phyloP scores from a whole-genome alignment of 257 asterid species.

The Verbascum thapsus region DNA sequence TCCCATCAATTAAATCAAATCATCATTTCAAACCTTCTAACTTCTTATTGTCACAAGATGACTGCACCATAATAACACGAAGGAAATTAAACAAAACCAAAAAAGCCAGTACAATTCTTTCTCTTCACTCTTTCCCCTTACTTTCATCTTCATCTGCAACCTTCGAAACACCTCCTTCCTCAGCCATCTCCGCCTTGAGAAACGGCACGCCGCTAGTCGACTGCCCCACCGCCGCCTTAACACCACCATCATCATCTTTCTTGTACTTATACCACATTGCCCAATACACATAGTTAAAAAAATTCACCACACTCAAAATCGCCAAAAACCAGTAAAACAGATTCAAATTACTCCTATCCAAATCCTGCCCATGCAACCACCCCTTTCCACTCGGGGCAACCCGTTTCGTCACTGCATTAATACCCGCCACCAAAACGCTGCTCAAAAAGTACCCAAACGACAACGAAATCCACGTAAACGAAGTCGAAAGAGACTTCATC shows the following conservation, averaged over 20 bases:
- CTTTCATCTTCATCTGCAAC: too few relatives aligned
- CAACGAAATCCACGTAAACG: slow-evolving; percentile 62
- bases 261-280: slow-evolving; percentile 75
- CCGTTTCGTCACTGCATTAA: slow-evolving; percentile 49
- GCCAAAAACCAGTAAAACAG: slow-evolving; percentile 84
- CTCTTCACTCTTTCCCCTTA: slow-evolving; percentile 33
- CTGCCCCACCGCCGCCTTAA: neutral
- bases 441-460: slow-evolving; percentile 80
- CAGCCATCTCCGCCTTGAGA: slow-evolving; percentile 27
- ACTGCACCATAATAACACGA: too few relatives aligned
- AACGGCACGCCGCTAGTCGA: slow-evolving; percentile 31
- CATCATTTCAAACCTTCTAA: too few relatives aligned
- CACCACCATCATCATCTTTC: slow-evolving; percentile 30
- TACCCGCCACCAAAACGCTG: slow-evolving; percentile 56
- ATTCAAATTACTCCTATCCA: slow-evolving; percentile 59
- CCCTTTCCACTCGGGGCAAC: slow-evolving; percentile 51
- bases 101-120: slow-evolving; percentile 31
- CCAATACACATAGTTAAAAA: slow-evolving; percentile 68
- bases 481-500: slow-evolving; percentile 80
- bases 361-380: slow-evolving; percentile 62
- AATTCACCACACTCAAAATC: slow-evolving; percentile 59
- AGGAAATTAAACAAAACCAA: too few relatives aligned
- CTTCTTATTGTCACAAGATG: too few relatives aligned
- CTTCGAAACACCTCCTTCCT: slow-evolving; percentile 24
- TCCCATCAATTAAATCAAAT: too few relatives aligned